phyloP scores from a whole-genome alignment of 2,329 filamentous ascomycete genomes.

The Stromatinia cepivora region DNA sequence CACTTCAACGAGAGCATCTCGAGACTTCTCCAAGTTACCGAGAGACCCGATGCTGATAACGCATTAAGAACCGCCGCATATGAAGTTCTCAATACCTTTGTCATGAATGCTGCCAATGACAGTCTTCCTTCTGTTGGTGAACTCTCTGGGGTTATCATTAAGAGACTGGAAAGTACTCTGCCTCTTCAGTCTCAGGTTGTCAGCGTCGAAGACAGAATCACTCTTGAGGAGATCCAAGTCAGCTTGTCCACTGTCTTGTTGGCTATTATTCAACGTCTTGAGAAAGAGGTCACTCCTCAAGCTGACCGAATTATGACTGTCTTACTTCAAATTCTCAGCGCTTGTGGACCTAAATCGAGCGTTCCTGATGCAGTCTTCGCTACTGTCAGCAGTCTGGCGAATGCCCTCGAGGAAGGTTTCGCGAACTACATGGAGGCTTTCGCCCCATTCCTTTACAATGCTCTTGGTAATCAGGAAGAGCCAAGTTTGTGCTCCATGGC shows the following conservation, averaged over 20 bases:
- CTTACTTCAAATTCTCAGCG: slow-evolving; percentile 76
- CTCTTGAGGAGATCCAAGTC: slow-evolving; percentile 96
- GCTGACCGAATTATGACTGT: slow-evolving; percentile 93
- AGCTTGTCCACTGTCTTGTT: slow-evolving; percentile 89
- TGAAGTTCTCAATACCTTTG: slow-evolving; percentile 93
- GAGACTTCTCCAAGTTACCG: slow-evolving; percentile 82
- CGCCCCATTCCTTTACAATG: slow-evolving; percentile 87
- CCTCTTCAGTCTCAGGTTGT: slow-evolving; percentile 90
- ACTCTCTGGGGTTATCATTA: slow-evolving; percentile 83
- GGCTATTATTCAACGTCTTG: slow-evolving; percentile 86
- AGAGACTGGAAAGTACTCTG: slow-evolving; percentile 87
- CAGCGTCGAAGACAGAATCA: slow-evolving; percentile 94
- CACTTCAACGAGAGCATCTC: slow-evolving; percentile 93
- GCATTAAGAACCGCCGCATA: slow-evolving; percentile 93
- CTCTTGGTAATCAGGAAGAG: slow-evolving; percentile 93
- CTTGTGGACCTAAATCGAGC: slow-evolving; percentile 79
- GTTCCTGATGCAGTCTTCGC: slow-evolving; percentile 94
- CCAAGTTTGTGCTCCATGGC: slow-evolving; percentile 93
- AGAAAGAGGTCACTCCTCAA: slow-evolving; percentile 86
- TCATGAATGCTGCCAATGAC: slow-evolving; percentile 85
- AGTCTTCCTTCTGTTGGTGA: slow-evolving; percentile 77
- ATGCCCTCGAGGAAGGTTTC: slow-evolving; percentile 89
- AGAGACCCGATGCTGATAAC: slow-evolving; percentile 78
- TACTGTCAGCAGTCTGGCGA: slow-evolving; percentile 87
- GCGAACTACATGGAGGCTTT: slow-evolving; percentile 98